Evolutionary conservation across 225 moss, liverwort and hornwort species (phyloP).

Genomic region (Pseudisothecium myosuroides): DNA sequence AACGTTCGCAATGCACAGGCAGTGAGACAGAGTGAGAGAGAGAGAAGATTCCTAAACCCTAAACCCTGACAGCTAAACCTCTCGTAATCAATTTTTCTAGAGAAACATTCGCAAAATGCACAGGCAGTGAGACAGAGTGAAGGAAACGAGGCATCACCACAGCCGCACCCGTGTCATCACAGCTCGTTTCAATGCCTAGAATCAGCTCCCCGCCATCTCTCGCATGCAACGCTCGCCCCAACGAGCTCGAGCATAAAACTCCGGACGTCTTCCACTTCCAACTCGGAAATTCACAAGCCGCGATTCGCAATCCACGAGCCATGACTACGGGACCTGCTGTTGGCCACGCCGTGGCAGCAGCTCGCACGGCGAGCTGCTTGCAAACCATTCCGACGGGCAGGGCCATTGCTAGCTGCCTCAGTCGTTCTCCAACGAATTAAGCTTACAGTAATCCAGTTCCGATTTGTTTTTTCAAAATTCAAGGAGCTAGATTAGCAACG

Average conservation of each 20-base stretch:
- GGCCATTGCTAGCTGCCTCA: not conserved
- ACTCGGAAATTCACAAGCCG: not conserved
- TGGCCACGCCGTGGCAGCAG: not conserved
- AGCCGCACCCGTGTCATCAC: slow-evolving; percentile 9
- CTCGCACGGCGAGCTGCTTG: not conserved
- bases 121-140: too few relatives aligned
- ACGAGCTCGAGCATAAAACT: not conserved
- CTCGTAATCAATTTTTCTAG: too few relatives aligned
- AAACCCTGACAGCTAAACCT: too few relatives aligned
- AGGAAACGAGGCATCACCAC: not conserved
- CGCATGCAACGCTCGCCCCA: not conserved
- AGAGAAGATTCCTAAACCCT: too few relatives aligned
- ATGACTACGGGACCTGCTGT: not conserved
- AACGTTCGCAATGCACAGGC: too few relatives aligned
- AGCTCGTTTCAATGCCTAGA: slow-evolving; percentile 5
- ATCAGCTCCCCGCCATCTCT: not conserved
- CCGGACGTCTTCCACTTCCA: not conserved
- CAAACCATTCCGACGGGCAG: not conserved
- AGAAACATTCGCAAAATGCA: too few relatives aligned
- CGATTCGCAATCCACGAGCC: not conserved
- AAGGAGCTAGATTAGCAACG: not conserved
- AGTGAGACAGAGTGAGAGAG: too few relatives aligned
- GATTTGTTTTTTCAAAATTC: not conserved
- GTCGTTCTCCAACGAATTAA: not conserved
- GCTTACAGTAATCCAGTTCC: not conserved